Conservation (phyloP, 2,329 filamentous ascomycete species). For the Ceratocystis ficicola region DNA sequence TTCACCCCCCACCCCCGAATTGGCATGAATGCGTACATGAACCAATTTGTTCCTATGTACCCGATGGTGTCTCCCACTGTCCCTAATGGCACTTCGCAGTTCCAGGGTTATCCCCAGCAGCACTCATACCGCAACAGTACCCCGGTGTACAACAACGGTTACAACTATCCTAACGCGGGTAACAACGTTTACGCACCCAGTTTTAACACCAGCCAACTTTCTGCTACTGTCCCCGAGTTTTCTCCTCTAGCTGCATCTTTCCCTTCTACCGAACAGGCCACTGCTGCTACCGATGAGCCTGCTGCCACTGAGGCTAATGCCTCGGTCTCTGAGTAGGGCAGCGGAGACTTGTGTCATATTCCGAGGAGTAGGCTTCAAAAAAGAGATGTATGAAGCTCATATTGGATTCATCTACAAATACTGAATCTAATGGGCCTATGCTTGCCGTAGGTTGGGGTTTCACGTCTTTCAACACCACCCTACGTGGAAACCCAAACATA, state of each 20-base stretch:
- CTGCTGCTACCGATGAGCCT: background rate
- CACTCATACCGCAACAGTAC: constrained; percentile 27
- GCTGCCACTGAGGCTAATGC: background rate
- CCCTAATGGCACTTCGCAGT: constrained; percentile 17
- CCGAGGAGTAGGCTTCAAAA: background rate
- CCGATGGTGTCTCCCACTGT: constrained; percentile 13
- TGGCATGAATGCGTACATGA: constrained; percentile 23
- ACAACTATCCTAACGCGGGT: constrained; percentile 12
- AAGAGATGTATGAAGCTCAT: background rate
- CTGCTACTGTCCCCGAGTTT: constrained; percentile 33
- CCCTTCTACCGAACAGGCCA: background rate
- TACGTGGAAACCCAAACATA: background rate
- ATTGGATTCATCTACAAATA: background rate
- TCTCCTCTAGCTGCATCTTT: constrained; percentile 26
- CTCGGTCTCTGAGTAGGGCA: background rate
- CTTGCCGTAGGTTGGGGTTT: background rate
- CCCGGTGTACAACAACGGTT: constrained; percentile 26
- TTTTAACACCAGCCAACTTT: constrained; percentile 29
- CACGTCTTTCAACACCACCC: background rate
- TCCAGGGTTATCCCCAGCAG: constrained; percentile 25
- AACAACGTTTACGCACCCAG: constrained; percentile 22
- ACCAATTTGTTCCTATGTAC: constrained; percentile 22
- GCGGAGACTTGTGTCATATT: background rate
- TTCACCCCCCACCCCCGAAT: constrained; percentile 27
- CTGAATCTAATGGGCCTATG: background rate